phyloP scores from a whole-genome alignment of 306 rosid genomes.

The Hippophae gyantsensis region DNA sequence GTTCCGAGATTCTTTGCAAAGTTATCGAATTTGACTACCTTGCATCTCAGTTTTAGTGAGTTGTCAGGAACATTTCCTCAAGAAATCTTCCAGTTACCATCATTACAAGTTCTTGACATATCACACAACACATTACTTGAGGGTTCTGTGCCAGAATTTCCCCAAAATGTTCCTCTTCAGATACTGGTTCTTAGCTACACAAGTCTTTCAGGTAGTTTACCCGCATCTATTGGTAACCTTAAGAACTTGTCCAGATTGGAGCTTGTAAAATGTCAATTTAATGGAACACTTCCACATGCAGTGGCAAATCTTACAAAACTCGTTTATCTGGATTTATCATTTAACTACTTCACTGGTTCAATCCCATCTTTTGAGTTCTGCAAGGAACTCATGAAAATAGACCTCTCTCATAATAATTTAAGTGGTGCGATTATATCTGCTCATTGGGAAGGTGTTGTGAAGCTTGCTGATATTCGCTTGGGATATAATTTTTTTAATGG shows the following conservation, averaged over 20 bases:
- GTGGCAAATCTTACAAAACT: slow-evolving; percentile 11
- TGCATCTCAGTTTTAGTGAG: neutral
- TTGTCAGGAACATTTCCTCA: slow-evolving; percentile 17
- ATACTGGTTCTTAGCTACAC: slow-evolving; percentile 1
- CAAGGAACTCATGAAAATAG: slow-evolving; percentile 9
- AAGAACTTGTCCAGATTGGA: slow-evolving; percentile 14
- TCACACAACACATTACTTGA: neutral
- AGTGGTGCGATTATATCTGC: slow-evolving; percentile 16
- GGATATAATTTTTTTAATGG: slow-evolving; percentile 20
- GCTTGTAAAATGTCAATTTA: slow-evolving; percentile 11
- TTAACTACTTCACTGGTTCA: slow-evolving; percentile 20
- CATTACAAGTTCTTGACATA: slow-evolving; percentile 10
- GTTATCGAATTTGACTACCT: slow-evolving; percentile 20
- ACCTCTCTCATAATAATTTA: slow-evolving; percentile 19
- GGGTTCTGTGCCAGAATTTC: slow-evolving; percentile 25
- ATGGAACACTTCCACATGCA: slow-evolving; percentile 20
- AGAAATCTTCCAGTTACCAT: slow-evolving; percentile 19
- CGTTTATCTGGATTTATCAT: slow-evolving; percentile 7
- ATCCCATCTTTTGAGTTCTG: slow-evolving; percentile 18
- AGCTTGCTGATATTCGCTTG: slow-evolving; percentile 19
- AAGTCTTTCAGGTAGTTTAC: slow-evolving; percentile 17
- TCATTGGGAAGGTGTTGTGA: slow-evolving; percentile 17
- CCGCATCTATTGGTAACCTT: slow-evolving; percentile 20
- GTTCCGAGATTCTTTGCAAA: slow-evolving; percentile 20
- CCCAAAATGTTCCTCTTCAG: neutral